Percentiles rank a stretch among this genome's conserved stretches.
phyloP scores from a whole-genome alignment of 345 rosid species.

The Hibiscus syriacus region DNA sequence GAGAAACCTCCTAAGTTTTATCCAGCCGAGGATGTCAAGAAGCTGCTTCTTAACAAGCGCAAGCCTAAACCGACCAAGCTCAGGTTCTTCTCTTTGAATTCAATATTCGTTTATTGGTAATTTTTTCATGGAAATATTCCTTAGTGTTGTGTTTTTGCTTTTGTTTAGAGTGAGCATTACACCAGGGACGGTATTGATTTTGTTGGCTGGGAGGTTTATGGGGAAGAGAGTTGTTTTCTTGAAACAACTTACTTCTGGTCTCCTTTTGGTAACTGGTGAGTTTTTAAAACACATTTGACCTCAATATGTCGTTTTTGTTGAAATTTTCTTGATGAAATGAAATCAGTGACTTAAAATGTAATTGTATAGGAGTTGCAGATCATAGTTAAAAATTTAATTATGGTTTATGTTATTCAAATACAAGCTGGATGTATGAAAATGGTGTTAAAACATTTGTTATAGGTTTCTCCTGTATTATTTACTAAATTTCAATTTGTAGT shows the following conservation, averaged over 20 bases:
- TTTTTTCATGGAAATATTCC: not conserved
- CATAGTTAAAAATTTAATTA: too few relatives aligned
- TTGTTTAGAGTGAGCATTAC: constrained; percentile 54
- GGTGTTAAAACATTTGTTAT: too few relatives aligned
- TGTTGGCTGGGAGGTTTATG: constrained; percentile 81
- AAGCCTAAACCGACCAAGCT: constrained; percentile 55
- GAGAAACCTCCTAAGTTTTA: constrained; percentile 50
- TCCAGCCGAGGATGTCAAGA: constrained; percentile 82
- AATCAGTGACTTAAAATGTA: too few relatives aligned
- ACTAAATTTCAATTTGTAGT: too few relatives aligned
- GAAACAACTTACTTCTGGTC: constrained; percentile 80
- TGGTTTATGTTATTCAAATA: too few relatives aligned
- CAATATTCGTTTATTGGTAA: not conserved
- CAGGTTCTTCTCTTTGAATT: constrained; percentile 22
- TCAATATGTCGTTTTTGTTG: too few relatives aligned
- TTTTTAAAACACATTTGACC: too few relatives aligned
- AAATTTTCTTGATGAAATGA: too few relatives aligned
- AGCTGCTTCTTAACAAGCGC: constrained; percentile 65
- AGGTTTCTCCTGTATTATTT: too few relatives aligned
- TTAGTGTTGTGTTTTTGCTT: not conserved
- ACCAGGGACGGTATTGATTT: constrained; percentile 70
- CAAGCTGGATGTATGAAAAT: too few relatives aligned
- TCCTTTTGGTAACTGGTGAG: too few relatives aligned
- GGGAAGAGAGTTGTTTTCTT: constrained; percentile 86
- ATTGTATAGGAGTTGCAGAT: too few relatives aligned